Base-by-base conservation (phyloP, 2,329 filamentous ascomycete genomes). In the Ilyonectria robusta region DNA sequence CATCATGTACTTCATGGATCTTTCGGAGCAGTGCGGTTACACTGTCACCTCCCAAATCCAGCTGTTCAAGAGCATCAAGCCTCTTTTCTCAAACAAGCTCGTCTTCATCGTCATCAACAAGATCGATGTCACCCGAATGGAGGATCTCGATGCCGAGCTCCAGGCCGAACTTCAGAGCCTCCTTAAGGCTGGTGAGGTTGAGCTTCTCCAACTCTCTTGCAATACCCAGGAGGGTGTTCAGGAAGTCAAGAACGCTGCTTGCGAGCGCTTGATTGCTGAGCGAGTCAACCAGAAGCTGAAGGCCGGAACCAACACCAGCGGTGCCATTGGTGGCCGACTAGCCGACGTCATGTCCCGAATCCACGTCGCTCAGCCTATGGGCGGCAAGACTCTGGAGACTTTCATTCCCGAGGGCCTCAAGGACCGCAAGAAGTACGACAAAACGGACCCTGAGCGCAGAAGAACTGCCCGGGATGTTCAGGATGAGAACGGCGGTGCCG, bases 21-120 rank as follows among this genome's bases (percentile, higher is more conserved):
- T 98, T 68, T 97, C 93, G 23, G 95, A 98, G 85, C 94, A 97
- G 85, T 98, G 95, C 76, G 96, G 96, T 65, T 99, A 98, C 85
- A 94, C 94, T 3, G 93, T 99, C 19, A 87, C 91, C 71, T 94
- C 95, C 8, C 96, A 99, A 84, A 95, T 98, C 80, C 92, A 94
- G 75, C 90, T 99, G 17, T 99, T 98, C 88, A 91, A 94, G 85
- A 97, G 93, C 81, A 97, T 98, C 83, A 97, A 97, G 85, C 96
- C 96, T 35, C 87, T 99, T 23, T 99, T 99, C 80, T 92, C 94
- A 60, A 98, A 98, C 86, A 98, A 98, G 85, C 88, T 98, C 55
- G 95, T 98, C 50, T 98, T 97, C 80, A 88, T 99, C 65, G 94
- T 98, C 64, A 88, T 98, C 83, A 99, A 99, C 91, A 99, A 99